A percentile compares a stretch with the other conserved stretches of the same genome.
These are phyloP conservation scores for Parafenestella ontariensis DNA, from an alignment of 2,329 filamentous ascomycete species.

Conservation along the genomic window DNA sequence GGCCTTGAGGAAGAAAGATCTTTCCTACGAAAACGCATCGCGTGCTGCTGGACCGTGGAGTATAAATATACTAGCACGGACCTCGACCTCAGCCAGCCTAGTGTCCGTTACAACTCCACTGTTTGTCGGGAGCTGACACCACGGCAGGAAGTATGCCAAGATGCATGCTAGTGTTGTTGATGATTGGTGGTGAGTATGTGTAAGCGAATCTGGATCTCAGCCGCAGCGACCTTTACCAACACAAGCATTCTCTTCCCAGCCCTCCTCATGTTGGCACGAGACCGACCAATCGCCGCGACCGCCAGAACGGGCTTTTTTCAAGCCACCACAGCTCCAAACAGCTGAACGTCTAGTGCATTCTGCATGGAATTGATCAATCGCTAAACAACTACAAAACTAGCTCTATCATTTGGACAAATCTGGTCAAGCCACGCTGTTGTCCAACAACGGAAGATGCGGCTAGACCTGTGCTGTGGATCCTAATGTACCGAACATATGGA, in stretches of 20 bases:
- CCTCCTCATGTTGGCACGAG: not conserved
- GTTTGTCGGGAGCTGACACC: slow-evolving; percentile 1
- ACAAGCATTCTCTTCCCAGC: slow-evolving; percentile 1
- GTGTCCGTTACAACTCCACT: slow-evolving; percentile 1
- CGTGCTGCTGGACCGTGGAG: slow-evolving; percentile 3
- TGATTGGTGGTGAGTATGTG: slow-evolving; percentile 1
- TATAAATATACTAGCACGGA: slow-evolving; percentile 12
- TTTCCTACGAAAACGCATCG: slow-evolving; percentile 3
- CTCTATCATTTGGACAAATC: not conserved
- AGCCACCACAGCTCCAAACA: not conserved
- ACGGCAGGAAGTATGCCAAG: not conserved
- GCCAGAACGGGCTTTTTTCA: not conserved
- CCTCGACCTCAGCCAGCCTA: slow-evolving; percentile 10
- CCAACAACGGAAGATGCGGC: not conserved
- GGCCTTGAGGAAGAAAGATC: not conserved
- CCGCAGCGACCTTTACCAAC: slow-evolving; percentile 7
- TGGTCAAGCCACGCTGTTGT: not conserved
- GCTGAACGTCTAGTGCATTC: slow-evolving; percentile 1
- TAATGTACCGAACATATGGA: not conserved
- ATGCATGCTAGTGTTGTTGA: not conserved
- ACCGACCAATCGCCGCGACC: not conserved
- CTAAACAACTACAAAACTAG: not conserved
- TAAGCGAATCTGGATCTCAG: slow-evolving; percentile 2
- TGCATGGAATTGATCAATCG: not conserved
- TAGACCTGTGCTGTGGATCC: not conserved